phyloP scores from a whole-genome alignment of 2,329 filamentous ascomycete species.

The Penicillium sp. region DNA sequence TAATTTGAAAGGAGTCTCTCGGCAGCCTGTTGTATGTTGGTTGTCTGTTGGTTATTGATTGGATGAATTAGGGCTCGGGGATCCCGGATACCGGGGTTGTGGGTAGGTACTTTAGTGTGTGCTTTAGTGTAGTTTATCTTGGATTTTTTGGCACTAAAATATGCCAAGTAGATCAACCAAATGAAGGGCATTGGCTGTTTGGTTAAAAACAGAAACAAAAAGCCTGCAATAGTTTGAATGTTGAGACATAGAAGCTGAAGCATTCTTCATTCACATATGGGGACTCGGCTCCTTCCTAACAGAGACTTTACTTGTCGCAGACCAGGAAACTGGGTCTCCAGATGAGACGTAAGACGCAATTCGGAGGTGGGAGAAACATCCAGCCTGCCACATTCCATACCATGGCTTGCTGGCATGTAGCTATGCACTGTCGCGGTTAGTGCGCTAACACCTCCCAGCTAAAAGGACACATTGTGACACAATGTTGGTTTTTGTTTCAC shows the following conservation, averaged over 20 bases:
- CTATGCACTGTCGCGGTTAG: slow-evolving; percentile 14
- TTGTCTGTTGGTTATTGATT: slow-evolving; percentile 3
- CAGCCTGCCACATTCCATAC: slow-evolving; percentile 1
- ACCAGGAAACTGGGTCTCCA: not conserved
- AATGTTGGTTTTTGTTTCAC: slow-evolving; percentile 8
- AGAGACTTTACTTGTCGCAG: not conserved
- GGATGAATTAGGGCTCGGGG: slow-evolving; percentile 6
- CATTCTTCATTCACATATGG: not conserved
- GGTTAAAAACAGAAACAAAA: not conserved
- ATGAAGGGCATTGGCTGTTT: not conserved
- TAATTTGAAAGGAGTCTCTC: slow-evolving; percentile 6
- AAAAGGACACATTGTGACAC: not conserved
- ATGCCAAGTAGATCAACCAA: not conserved
- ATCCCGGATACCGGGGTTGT: not conserved
- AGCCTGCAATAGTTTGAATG: not conserved
- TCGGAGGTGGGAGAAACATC: not conserved
- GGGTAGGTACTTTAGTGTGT: not conserved
- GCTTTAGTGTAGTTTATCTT: not conserved
- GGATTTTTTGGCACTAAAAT: not conserved
- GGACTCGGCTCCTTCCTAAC: not conserved
- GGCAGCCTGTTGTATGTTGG: not conserved
- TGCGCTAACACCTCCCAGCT: slow-evolving; percentile 7
- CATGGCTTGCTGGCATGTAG: slow-evolving; percentile 12
- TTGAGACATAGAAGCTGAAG: not conserved
- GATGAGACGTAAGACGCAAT: not conserved